These are phyloP conservation scores for Gossypium arboreum DNA, from an alignment of 345 rosid species.

Conservation along the genomic window DNA sequence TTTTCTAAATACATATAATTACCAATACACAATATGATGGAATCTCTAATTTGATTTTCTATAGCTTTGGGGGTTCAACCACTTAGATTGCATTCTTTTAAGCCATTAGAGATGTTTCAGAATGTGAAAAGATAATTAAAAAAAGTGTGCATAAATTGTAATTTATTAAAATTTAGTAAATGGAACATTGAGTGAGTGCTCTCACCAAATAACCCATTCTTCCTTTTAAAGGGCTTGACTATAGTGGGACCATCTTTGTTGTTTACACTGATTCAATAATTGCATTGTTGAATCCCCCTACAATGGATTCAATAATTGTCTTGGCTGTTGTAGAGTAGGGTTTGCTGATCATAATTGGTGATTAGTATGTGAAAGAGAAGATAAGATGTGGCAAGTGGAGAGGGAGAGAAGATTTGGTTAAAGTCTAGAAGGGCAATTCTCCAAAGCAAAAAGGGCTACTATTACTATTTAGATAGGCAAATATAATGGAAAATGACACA, in stretches of 20 bases:
- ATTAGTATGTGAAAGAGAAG: constrained; percentile 16
- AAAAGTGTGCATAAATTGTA: neutral
- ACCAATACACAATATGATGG: neutral
- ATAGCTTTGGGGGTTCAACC: no score
- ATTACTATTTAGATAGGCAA: constrained; percentile 17
- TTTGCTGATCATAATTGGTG: neutral
- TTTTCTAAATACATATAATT: neutral
- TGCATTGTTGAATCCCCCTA: constrained; percentile 18
- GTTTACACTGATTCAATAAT: constrained; percentile 24
- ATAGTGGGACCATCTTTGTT: constrained; percentile 19
- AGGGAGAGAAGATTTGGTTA: constrained; percentile 1
- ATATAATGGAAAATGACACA: constrained; percentile 18
- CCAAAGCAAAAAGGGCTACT: constrained; percentile 3
- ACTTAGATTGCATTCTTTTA: no score
- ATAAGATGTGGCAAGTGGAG: constrained; percentile 5
- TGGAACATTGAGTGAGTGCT: constrained; percentile 7
- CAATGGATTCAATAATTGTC: neutral
- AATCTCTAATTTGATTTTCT: no score
- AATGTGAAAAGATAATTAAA: neutral
- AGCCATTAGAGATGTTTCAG: neutral
- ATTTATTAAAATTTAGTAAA: constrained; percentile 5
- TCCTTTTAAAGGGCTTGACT: neutral
- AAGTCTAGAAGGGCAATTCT: constrained; percentile 24
- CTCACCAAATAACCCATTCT: neutral
- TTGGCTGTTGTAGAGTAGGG: neutral